These are phyloP conservation scores for Venturia nashicola DNA, from an alignment of 2,329 filamentous ascomycete species.

Conservation along the genomic window DNA sequence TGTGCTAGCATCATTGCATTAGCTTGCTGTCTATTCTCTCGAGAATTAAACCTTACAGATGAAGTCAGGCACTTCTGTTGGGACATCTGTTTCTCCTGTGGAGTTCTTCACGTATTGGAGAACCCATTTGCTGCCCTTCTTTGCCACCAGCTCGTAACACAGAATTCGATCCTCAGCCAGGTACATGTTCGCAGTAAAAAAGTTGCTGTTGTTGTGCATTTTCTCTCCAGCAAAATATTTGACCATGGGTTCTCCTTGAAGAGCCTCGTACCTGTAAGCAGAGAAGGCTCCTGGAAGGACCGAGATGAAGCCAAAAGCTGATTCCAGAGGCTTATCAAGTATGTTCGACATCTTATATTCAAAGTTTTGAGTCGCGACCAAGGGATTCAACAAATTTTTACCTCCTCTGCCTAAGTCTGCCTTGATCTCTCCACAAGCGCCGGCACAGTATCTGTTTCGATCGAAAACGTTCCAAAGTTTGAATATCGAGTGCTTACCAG, in stretches of 20 bases:
- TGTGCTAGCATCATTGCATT: slow-evolving; percentile 50
- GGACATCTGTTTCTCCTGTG: slow-evolving; percentile 92
- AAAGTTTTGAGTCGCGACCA: slow-evolving; percentile 95
- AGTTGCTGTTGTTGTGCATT: slow-evolving; percentile 82
- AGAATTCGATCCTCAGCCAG: slow-evolving; percentile 97
- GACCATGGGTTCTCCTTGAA: slow-evolving; percentile 90
- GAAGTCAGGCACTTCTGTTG: slow-evolving; percentile 84
- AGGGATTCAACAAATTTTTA: slow-evolving; percentile 80
- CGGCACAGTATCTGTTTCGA: slow-evolving; percentile 91
- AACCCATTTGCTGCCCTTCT: slow-evolving; percentile 95
- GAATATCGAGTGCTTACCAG: slow-evolving; percentile 89
- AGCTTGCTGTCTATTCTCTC: neutral
- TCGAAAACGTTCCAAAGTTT: slow-evolving; percentile 98
- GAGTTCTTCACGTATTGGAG: slow-evolving; percentile 97
- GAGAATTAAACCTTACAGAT: slow-evolving; percentile 36
- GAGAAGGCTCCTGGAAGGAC: slow-evolving; percentile 96
- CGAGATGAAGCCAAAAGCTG: slow-evolving; percentile 93
- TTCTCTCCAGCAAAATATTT: slow-evolving; percentile 97
- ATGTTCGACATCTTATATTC: slow-evolving; percentile 99
- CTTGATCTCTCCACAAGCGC: slow-evolving; percentile 97
- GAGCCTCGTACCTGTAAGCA: slow-evolving; percentile 83
- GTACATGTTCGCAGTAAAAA: slow-evolving; percentile 99
- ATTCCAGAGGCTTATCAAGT: slow-evolving; percentile 92
- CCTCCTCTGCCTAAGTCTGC: slow-evolving; percentile 76
- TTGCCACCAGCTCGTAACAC: slow-evolving; percentile 95